phyloP scores from a whole-genome alignment of 2,329 filamentous ascomycete genomes.

The Thelonectria blattea region DNA sequence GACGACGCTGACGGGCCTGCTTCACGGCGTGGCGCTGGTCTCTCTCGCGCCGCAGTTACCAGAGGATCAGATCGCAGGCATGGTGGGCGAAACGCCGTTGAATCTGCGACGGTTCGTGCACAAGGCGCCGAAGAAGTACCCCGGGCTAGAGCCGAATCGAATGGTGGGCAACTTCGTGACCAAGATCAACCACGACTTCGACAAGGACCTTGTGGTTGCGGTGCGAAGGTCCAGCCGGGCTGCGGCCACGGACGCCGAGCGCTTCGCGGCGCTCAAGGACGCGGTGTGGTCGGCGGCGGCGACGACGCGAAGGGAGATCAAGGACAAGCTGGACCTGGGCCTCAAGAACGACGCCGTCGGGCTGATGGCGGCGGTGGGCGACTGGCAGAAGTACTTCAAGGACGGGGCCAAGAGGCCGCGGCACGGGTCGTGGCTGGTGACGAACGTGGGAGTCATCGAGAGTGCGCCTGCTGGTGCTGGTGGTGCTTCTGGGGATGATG shows the following conservation, averaged over 20 bases:
- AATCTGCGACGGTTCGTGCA: conserved; percentile 32
- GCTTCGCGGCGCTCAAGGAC: conserved; percentile 18
- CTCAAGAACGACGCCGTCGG: conserved; percentile 30
- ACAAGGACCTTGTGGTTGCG: not conserved
- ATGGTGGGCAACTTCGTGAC: conserved; percentile 28
- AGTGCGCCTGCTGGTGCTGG: not conserved
- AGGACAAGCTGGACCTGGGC: conserved; percentile 27
- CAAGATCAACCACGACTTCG: conserved; percentile 10
- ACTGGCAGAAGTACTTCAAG: conserved; percentile 26
- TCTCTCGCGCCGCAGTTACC: conserved; percentile 25
- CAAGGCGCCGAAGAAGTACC: not conserved
- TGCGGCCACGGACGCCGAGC: not conserved
- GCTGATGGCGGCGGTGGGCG: conserved; percentile 28
- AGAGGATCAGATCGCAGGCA: conserved; percentile 1
- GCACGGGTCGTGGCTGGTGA: conserved; percentile 24
- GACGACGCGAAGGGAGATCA: conserved; percentile 20
- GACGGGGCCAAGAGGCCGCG: conserved; percentile 27
- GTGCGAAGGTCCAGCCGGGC: not conserved
- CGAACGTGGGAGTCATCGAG: conserved; percentile 37
- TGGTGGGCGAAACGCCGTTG: conserved; percentile 26
- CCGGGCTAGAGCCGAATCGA: conserved; percentile 14
- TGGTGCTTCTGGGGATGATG: not conserved
- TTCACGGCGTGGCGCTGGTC: conserved; percentile 29
- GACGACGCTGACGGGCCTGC: conserved; percentile 36
- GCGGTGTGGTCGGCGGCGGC: conserved; percentile 33